Evolutionary conservation across 2,329 filamentous ascomycete genomes (phyloP), one percentile per base, ranked within the genome.

Genomic region (Scedosporium minutisporum): DNA sequence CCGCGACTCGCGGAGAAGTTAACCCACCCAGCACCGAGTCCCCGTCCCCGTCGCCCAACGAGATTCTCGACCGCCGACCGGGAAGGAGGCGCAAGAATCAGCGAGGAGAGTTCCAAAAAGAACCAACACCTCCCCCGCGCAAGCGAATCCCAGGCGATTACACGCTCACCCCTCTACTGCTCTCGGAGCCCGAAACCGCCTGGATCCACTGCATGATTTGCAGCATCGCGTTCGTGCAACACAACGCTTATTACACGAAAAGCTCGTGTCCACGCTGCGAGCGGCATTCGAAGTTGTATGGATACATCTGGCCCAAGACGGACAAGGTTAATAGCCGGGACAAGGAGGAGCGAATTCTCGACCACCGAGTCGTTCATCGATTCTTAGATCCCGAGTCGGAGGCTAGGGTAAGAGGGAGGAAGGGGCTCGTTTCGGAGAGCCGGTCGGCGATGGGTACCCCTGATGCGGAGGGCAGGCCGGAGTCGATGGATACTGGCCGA

Each of bases 221-320:
- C 76, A 83, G 85, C 59, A 82, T 82, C 1, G 85, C 87, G 64
- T 99, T 97, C 71, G 88, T 97, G 5, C 93, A 97, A 73, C 82
- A 86, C 48, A 89, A 97, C 66, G 91, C 91, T 0, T 97, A 96
- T 72, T 88, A 87, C 66, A 97, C 93, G 1, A 86, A 88, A 61
- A 87, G 89, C 58, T 88, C 91, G 16, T 99, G 95, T 72, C 93
- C 91, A 3, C 86, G 95, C 6, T 99, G 95, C 73, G 95, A 99
- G 76, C 85, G 95, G 0, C 95, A 99, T 71, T 96, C 90, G 16
- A 97, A 96, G 77, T 78, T 99, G 0, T 99, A 97, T 72, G 96
- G 96, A 0, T 97, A 90, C 71, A 81, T 89, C 63, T 99, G 95
- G 95, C 95, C 95, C 5, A 97, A 99, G 78, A 97, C 95, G 0